Conservation (phyloP, 75 land plant species). For the Isoetes taiwanensis region DNA sequence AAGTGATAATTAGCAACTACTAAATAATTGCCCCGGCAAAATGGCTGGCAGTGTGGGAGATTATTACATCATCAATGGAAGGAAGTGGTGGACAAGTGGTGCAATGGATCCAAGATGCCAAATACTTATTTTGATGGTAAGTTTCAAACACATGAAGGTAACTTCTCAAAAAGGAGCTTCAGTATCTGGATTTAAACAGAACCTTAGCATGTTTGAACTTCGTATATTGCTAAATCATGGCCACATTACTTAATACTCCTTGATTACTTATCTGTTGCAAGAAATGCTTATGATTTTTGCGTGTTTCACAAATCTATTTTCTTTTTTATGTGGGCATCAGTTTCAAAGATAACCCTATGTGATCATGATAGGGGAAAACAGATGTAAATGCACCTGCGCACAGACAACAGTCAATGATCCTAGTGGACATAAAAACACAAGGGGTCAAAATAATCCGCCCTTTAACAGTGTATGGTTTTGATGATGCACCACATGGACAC, state of each 20-base stretch:
- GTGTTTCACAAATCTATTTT: no score
- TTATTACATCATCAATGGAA: conserved; percentile 71
- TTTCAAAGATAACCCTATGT: no score
- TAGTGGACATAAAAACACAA: conserved; percentile 63
- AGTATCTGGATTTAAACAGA: neutral
- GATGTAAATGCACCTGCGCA: conserved; percentile 54
- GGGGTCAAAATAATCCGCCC: conserved; percentile 72
- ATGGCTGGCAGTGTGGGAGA: conserved; percentile 48
- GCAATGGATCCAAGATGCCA: conserved; percentile 99
- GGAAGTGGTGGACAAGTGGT: conserved; percentile 99
- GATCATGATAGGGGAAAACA: conserved; percentile 99
- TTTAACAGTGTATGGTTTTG: conserved; percentile 80
- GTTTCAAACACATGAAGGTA: no score
- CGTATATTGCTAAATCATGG: no score
- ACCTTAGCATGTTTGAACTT: neutral
- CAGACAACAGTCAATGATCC: conserved; percentile 95
- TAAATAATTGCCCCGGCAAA: neutral
- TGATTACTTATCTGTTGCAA: no score
- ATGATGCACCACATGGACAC: conserved; percentile 99
- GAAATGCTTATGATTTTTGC: no score
- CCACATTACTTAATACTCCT: no score
- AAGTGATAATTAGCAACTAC: neutral
- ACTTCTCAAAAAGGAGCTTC: neutral
- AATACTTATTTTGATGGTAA: conserved; percentile 83
- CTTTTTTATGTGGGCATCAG: no score